phyloP scores from a whole-genome alignment of 352 stramenopile genomes.

The Pelagophyceae sp. region DNA sequence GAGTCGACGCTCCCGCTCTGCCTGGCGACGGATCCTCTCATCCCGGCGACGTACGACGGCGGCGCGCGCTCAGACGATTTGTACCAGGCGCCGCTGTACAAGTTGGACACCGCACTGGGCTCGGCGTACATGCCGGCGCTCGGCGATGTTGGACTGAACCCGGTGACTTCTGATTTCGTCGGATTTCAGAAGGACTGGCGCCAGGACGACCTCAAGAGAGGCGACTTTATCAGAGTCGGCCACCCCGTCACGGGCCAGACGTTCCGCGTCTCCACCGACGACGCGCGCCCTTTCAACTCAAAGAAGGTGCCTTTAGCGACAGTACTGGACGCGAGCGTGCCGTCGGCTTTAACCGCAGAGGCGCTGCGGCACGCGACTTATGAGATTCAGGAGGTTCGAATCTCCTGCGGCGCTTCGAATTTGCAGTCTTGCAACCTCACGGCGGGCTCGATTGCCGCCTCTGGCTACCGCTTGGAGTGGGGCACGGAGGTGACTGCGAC shows the following conservation, averaged over 20 bases:
- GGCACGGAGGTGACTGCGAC: constrained; percentile 69
- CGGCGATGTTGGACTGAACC: constrained; percentile 37
- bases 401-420: constrained; percentile 23
- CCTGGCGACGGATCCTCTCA: constrained; percentile 36
- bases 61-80: constrained; percentile 33
- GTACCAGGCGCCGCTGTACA: constrained; percentile 44
- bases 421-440: constrained; percentile 40
- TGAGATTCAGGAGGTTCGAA: constrained; percentile 46
- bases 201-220: constrained; percentile 22
- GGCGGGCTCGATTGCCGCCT: constrained; percentile 34
- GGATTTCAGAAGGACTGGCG: not conserved
- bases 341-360: constrained; percentile 37
- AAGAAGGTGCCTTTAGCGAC: constrained; percentile 38
- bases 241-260: constrained; percentile 49
- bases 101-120: constrained; percentile 46
- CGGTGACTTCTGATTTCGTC: constrained; percentile 30
- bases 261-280: constrained; percentile 52
- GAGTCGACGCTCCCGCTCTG: constrained; percentile 46
- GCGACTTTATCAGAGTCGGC: constrained; percentile 54
- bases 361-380: constrained; percentile 46
- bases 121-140: constrained; percentile 35
- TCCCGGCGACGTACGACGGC: constrained; percentile 34
- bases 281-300: constrained; percentile 33
- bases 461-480: constrained; percentile 79
- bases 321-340: constrained; percentile 32